These are phyloP conservation scores for Mucuna pruriens DNA, from an alignment of 306 rosid species.

Conservation along the genomic window DNA sequence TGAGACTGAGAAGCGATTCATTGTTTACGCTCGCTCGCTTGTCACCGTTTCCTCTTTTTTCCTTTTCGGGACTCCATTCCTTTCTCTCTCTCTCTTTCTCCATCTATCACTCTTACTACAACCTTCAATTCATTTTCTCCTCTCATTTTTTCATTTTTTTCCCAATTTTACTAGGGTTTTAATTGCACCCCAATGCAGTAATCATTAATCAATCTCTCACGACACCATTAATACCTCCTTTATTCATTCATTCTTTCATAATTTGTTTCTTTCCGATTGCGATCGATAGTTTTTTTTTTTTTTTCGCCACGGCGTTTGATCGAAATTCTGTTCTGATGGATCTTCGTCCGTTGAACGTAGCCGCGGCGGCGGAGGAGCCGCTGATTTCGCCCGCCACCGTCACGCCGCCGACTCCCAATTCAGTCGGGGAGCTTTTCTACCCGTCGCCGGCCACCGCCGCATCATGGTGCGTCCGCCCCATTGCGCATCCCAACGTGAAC, in stretches of 20 bases:
- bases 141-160: constrained; percentile 20
- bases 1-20: neutral
- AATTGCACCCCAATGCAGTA: constrained; percentile 27
- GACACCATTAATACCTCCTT: neutral
- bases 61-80: neutral
- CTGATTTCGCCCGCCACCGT: constrained; percentile 47
- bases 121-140: constrained; percentile 33
- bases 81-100: neutral
- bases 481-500: constrained; percentile 48
- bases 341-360: constrained; percentile 66
- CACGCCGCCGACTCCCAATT: constrained; percentile 38
- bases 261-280: constrained; percentile 7
- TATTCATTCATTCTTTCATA: neutral
- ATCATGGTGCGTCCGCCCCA: constrained; percentile 62
- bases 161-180: constrained; percentile 51
- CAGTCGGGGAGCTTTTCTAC: constrained; percentile 54
- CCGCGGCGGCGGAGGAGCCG: constrained; percentile 66
- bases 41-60: neutral
- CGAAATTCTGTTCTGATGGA: constrained; percentile 64
- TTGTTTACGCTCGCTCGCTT: neutral
- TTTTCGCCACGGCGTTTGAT: constrained; percentile 75
- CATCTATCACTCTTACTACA: constrained; percentile 22
- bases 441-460: constrained; percentile 43
- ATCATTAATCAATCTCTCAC: constrained; percentile 22
- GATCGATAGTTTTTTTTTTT: neutral